These are phyloP conservation scores for Eucommia ulmoides DNA, from an alignment of 257 asterid species.

Conservation along the genomic window DNA sequence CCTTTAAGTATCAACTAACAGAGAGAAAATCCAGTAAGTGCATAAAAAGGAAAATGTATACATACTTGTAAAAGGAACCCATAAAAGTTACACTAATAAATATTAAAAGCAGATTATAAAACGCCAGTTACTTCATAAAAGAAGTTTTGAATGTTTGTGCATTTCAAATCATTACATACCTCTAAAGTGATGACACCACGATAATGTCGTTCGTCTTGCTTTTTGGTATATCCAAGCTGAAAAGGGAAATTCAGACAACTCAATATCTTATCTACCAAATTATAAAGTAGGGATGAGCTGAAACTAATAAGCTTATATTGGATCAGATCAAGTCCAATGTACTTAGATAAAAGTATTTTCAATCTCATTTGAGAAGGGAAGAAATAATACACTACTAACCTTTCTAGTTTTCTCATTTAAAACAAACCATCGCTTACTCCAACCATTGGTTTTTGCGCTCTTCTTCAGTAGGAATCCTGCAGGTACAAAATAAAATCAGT, in stretches of 20 bases:
- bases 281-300: constrained; percentile 4
- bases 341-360: too few relatives aligned
- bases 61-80: not conserved
- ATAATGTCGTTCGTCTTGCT: constrained; percentile 87
- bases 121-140: not conserved
- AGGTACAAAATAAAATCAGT: constrained; percentile 1
- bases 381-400: constrained; percentile 28
- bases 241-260: constrained; percentile 7
- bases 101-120: not conserved
- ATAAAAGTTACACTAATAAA: not conserved
- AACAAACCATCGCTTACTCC: constrained; percentile 97
- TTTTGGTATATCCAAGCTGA: constrained; percentile 97
- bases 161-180: constrained; percentile 38
- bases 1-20: too few relatives aligned
- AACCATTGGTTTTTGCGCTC: constrained; percentile 76
- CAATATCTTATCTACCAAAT: not conserved
- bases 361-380: too few relatives aligned
- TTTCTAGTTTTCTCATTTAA: constrained; percentile 92
- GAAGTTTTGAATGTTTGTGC: too few relatives aligned
- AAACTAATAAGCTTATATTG: not conserved
- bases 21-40: too few relatives aligned
- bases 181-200: constrained; percentile 93
- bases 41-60: too few relatives aligned
- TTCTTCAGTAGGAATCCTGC: constrained; percentile 83
- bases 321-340: too few relatives aligned